These are phyloP conservation scores for Calycina herbarum DNA, from an alignment of 2,329 filamentous ascomycete genomes.

Conservation along the genomic window DNA sequence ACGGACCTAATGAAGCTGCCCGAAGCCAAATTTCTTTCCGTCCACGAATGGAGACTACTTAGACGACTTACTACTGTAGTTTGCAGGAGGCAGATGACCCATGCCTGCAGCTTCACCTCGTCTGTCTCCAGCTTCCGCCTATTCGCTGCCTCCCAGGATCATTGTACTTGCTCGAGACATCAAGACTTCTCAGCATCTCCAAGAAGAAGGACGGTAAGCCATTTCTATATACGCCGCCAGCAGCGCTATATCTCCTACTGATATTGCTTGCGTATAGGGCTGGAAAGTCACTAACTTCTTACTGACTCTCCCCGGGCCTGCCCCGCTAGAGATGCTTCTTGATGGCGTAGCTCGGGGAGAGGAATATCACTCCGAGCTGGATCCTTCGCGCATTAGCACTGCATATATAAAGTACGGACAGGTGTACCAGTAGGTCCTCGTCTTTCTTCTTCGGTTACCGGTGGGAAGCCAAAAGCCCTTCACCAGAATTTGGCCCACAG, in stretches of 20 bases:
- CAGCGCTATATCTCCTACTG: neutral
- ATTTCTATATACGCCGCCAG: neutral
- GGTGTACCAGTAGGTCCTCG: neutral
- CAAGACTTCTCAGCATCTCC: neutral
- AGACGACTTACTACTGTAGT: too few species aligned
- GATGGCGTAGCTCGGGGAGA: neutral
- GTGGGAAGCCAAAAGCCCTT: neutral
- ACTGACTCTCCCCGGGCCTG: neutral
- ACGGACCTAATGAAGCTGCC: neutral
- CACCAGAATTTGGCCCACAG: neutral
- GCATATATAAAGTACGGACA: slow-evolving; percentile 1
- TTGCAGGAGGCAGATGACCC: too few species aligned
- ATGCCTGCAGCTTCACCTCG: too few species aligned
- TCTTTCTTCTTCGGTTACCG: slow-evolving; percentile 3
- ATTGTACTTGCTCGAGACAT: neutral
- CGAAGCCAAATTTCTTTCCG: neutral
- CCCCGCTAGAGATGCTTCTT: neutral
- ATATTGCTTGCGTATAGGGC: neutral
- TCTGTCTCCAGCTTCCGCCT: too few species aligned
- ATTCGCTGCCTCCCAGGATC: too few species aligned
- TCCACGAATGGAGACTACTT: too few species aligned
- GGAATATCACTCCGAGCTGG: neutral
- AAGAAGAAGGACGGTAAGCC: neutral
- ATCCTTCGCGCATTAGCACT: neutral
- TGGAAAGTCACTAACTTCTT: neutral